Evolutionary conservation across 495 filamentous ascomycete species (phyloP).

Genomic region (Friedmanniomyces simplex): DNA sequence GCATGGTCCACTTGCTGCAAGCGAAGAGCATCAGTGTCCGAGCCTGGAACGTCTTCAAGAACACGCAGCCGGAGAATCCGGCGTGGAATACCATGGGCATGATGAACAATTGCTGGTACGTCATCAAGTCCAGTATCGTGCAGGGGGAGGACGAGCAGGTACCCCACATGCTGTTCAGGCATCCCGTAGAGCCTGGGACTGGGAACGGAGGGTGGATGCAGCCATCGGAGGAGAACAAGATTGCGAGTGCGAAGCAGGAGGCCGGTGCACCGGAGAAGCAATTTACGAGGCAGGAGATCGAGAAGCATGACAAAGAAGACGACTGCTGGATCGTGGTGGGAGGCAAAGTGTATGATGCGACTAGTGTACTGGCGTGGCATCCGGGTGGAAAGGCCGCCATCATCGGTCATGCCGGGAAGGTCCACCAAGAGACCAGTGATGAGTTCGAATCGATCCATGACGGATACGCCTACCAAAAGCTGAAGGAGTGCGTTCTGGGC

Average conservation of each 20-base stretch:
- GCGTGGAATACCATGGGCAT: slow-evolving; percentile 27
- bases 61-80: slow-evolving; percentile 17
- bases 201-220: slow-evolving; percentile 22
- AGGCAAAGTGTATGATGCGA: slow-evolving; percentile 29
- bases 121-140: slow-evolving; percentile 23
- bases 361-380: slow-evolving; percentile 26
- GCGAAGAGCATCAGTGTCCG: slow-evolving; percentile 13
- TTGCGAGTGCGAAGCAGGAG: slow-evolving; percentile 22
- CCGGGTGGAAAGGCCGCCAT: slow-evolving; percentile 30
- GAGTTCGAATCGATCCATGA: slow-evolving; percentile 33
- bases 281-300: slow-evolving; percentile 26
- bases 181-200: slow-evolving; percentile 20
- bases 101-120: slow-evolving; percentile 36
- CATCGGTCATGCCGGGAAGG: slow-evolving; percentile 28
- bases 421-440: slow-evolving; percentile 27
- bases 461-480: slow-evolving; percentile 27
- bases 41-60: slow-evolving; percentile 24
- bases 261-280: slow-evolving; percentile 25
- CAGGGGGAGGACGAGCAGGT: slow-evolving; percentile 12
- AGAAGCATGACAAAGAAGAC: slow-evolving; percentile 19
- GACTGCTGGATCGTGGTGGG: slow-evolving; percentile 31
- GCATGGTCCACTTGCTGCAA: slow-evolving; percentile 15
- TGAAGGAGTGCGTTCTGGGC: slow-evolving; percentile 33
- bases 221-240: slow-evolving; percentile 21
- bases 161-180: slow-evolving; percentile 18